Percentiles rank a stretch among this genome's conserved stretches.
phyloP scores from a whole-genome alignment of 352 stramenopile genomes.

The Pythium dissimile region DNA sequence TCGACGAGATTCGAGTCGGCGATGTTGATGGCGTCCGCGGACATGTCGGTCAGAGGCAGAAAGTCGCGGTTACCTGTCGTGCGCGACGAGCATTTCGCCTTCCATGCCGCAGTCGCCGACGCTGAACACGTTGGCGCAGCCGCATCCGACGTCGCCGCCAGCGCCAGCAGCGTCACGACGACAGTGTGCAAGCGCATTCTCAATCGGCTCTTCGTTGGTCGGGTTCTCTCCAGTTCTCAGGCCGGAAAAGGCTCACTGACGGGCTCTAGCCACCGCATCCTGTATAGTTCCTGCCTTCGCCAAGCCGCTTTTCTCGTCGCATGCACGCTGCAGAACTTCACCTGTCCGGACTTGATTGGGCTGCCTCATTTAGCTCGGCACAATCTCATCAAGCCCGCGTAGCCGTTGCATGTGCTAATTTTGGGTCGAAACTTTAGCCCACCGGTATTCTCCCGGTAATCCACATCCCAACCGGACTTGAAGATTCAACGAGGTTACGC shows the following conservation, averaged over 20 bases:
- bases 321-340: too few relatives aligned
- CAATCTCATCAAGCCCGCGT: too few relatives aligned
- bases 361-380: too few relatives aligned
- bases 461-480: too few relatives aligned
- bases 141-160: neutral
- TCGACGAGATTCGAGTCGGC: slow-evolving; percentile 51
- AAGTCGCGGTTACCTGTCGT: slow-evolving; percentile 55
- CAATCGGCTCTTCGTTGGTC: neutral
- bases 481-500: too few relatives aligned
- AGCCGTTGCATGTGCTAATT: too few relatives aligned
- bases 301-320: too few relatives aligned
- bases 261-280: too few relatives aligned
- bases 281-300: too few relatives aligned
- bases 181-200: neutral
- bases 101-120: slow-evolving; percentile 43
- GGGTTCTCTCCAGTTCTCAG: neutral
- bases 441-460: too few relatives aligned
- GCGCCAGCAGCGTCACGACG: slow-evolving; percentile 2
- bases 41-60: slow-evolving; percentile 50
- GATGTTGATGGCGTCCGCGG: slow-evolving; percentile 51
- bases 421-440: too few relatives aligned
- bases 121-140: slow-evolving; percentile 46
- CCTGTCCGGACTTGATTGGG: too few relatives aligned
- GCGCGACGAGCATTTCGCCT: slow-evolving; percentile 49
- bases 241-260: neutral